Evolutionary conservation across 371 early-diverging fungal genomes (phyloP).

Genomic region (Rhizomucor pusillus): DNA sequence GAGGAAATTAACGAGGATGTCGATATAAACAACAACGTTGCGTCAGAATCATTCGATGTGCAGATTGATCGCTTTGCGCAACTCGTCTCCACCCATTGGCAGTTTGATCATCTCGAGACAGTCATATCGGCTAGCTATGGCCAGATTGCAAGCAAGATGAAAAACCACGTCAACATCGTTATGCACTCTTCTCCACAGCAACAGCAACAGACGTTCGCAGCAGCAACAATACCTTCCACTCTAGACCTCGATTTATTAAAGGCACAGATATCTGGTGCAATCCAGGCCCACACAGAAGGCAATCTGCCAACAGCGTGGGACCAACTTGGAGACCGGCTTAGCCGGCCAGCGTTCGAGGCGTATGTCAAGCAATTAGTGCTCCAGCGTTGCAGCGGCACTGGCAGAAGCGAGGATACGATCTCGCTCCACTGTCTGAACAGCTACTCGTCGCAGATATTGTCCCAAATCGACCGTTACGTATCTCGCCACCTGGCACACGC

Average conservation of each 20-base stretch:
- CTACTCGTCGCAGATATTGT: constrained; percentile 18
- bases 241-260: constrained; percentile 39
- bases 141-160: constrained; percentile 27
- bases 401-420: constrained; percentile 13
- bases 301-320: constrained; percentile 41
- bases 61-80: constrained; percentile 38
- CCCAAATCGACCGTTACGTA: constrained; percentile 30
- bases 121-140: constrained; percentile 27
- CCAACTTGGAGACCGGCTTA: constrained; percentile 24
- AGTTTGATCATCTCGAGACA: constrained; percentile 41
- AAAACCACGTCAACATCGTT: constrained; percentile 30
- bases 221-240: constrained; percentile 3
- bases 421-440: constrained; percentile 22
- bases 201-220: constrained; percentile 3
- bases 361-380: constrained; percentile 18
- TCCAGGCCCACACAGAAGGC: constrained; percentile 43
- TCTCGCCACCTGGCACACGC: constrained; percentile 17
- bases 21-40: too few species aligned
- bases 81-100: constrained; percentile 39
- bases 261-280: constrained; percentile 41
- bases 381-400: constrained; percentile 12
- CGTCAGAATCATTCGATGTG: constrained; percentile 4
- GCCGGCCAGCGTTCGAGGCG: constrained; percentile 26
- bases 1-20: too few species aligned
- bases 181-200: constrained; percentile 13